phyloP scores from a whole-genome alignment of 2,329 filamentous ascomycete species.

The Venturiaceae sp. region DNA sequence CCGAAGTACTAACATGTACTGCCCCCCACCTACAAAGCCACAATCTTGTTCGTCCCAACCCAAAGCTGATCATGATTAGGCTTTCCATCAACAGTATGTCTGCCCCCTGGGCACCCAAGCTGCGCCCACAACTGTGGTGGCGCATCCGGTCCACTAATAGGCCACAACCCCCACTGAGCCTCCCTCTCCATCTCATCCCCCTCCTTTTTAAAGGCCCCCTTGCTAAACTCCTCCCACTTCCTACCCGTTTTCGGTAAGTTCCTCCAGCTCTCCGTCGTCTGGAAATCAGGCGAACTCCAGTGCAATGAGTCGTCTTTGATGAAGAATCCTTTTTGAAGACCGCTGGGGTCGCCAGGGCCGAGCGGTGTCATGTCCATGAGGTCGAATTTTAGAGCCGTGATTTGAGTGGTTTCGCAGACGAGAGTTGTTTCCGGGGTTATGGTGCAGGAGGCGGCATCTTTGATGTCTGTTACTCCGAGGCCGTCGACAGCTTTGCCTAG shows the following conservation, averaged over 20 bases:
- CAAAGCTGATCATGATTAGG: neutral
- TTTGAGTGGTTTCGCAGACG: neutral
- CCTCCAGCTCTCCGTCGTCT: neutral
- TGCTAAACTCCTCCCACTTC: neutral
- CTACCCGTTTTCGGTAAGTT: neutral
- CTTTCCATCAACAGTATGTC: neutral
- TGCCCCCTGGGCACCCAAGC: conserved; percentile 2
- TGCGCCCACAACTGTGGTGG: neutral
- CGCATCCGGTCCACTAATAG: neutral
- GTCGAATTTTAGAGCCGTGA: neutral
- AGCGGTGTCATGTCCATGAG: neutral
- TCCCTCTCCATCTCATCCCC: neutral
- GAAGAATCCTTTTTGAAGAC: neutral
- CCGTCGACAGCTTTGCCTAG: conserved; percentile 1
- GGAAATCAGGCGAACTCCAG: neutral
- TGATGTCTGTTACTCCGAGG: neutral
- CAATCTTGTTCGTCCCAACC: conserved; percentile 3
- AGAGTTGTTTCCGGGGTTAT: neutral
- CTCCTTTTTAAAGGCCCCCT: neutral
- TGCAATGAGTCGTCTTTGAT: neutral
- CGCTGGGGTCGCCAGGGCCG: neutral
- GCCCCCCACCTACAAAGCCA: conserved; percentile 2
- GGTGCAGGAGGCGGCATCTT: neutral
- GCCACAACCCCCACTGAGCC: conserved; percentile 4
- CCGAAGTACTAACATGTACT: too few species aligned